Percentiles rank a stretch among this genome's conserved stretches.
These are phyloP conservation scores for Neurospora sp. DNA, from an alignment of 495 filamentous ascomycete genomes.

Conservation along the genomic window DNA sequence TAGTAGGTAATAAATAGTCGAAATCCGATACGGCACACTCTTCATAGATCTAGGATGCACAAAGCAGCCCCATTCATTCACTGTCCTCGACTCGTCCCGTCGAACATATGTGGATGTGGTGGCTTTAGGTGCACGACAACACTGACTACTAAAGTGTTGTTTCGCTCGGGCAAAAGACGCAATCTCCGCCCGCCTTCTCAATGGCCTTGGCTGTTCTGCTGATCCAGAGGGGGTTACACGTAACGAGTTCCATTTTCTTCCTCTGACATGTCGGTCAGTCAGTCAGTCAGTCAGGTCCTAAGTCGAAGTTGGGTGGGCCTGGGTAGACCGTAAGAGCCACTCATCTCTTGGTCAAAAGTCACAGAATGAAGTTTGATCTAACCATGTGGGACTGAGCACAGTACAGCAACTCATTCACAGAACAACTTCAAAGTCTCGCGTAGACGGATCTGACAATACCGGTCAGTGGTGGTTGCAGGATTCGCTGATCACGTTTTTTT, in stretches of 20 bases:
- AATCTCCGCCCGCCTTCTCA: background rate
- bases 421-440: no score
- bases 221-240: background rate
- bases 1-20: no score
- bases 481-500: background rate
- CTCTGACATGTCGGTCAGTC: constrained; percentile 4
- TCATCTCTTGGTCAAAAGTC: background rate
- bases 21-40: no score
- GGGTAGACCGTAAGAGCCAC: background rate
- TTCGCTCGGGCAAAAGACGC: background rate
- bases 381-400: background rate
- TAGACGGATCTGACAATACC: background rate
- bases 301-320: no score
- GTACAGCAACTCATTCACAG: no score
- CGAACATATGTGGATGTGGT: no score
- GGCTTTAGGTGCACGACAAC: background rate
- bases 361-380: background rate
- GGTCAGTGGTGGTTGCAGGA: no score
- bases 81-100: no score
- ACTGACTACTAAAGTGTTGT: background rate
- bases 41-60: no score
- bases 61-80: no score
- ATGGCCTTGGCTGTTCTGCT: background rate
- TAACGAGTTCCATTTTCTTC: background rate
- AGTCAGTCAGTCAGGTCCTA: no score